phyloP scores from a whole-genome alignment of 257 asterid genomes.

The Salvia hispanica region DNA sequence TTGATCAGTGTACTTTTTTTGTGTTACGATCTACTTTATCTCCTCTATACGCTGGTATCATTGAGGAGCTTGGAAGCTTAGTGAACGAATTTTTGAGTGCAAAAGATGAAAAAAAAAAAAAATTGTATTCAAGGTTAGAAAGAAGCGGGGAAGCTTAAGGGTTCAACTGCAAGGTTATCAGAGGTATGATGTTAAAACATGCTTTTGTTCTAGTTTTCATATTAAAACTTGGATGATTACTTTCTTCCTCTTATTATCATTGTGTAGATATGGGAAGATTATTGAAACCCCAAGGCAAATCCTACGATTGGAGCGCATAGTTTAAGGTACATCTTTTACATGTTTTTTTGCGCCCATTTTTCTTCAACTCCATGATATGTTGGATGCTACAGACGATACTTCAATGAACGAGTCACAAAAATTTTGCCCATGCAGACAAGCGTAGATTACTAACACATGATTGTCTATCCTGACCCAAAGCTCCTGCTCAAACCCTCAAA shows the following conservation, averaged over 20 bases:
- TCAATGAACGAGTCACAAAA: too few species aligned
- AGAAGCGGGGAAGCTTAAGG: slow-evolving; percentile 73
- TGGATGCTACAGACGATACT: too few species aligned
- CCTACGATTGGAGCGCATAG: slow-evolving; percentile 76
- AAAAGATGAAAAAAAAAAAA: slow-evolving; percentile 62
- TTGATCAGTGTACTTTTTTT: background rate
- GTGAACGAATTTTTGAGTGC: slow-evolving; percentile 76
- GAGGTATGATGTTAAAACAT: slow-evolving; percentile 8
- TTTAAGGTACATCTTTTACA: slow-evolving; percentile 62
- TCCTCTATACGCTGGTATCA: slow-evolving; percentile 71
- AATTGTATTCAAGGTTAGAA: slow-evolving; percentile 55
- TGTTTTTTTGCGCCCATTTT: background rate
- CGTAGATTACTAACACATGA: too few species aligned
- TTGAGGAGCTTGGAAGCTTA: slow-evolving; percentile 60
- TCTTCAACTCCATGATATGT: too few species aligned
- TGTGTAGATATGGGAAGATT: slow-evolving; percentile 78
- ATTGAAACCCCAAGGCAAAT: slow-evolving; percentile 81
- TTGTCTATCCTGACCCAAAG: too few species aligned
- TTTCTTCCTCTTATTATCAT: slow-evolving; percentile 18
- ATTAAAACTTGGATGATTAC: slow-evolving; percentile 7
- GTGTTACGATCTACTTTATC: slow-evolving; percentile 24
- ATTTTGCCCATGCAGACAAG: too few species aligned
- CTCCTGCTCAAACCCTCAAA: too few species aligned
- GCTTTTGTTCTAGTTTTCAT: background rate
- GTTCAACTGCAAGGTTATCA: slow-evolving; percentile 67